Evolutionary conservation across 2,329 filamentous ascomycete genomes (phyloP).

Genomic region (Geosmithia morbida): DNA sequence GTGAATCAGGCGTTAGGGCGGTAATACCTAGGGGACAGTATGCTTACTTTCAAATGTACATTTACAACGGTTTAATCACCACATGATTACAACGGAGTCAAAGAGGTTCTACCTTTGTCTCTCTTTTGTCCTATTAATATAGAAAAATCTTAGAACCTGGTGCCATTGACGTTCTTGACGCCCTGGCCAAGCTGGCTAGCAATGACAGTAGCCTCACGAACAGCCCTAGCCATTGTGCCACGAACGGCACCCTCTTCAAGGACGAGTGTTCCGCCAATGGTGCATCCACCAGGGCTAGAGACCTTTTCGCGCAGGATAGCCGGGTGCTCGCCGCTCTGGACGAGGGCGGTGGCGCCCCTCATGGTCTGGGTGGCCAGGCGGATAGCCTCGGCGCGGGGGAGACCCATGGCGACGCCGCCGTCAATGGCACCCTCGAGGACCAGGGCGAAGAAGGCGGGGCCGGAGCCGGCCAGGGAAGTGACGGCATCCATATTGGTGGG

Average conservation of each 20-base stretch:
- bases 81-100: background rate
- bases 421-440: constrained; percentile 64
- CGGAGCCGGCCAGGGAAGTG: constrained; percentile 61
- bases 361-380: constrained; percentile 70
- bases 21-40: background rate
- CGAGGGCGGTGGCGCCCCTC: constrained; percentile 55
- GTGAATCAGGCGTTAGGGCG: background rate
- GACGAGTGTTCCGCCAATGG: constrained; percentile 58
- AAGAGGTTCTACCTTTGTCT: background rate
- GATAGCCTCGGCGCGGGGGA: constrained; percentile 58
- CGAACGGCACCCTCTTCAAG: constrained; percentile 60
- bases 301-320: constrained; percentile 63
- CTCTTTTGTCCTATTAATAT: background rate
- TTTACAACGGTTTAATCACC: background rate
- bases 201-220: constrained; percentile 56
- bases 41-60: background rate
- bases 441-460: constrained; percentile 62
- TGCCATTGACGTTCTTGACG: constrained; percentile 21
- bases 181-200: constrained; percentile 44
- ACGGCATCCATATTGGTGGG: constrained; percentile 55
- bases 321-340: constrained; percentile 60
- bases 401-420: constrained; percentile 64
- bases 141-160: constrained; percentile 5
- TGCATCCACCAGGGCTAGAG: constrained; percentile 65
- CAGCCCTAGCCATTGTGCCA: constrained; percentile 50